A percentile compares a stretch with the other conserved stretches of the same genome.
Evolutionary conservation across 805 yeast species (phyloP).

Genomic region (Wickerhamiella shivajii): DNA sequence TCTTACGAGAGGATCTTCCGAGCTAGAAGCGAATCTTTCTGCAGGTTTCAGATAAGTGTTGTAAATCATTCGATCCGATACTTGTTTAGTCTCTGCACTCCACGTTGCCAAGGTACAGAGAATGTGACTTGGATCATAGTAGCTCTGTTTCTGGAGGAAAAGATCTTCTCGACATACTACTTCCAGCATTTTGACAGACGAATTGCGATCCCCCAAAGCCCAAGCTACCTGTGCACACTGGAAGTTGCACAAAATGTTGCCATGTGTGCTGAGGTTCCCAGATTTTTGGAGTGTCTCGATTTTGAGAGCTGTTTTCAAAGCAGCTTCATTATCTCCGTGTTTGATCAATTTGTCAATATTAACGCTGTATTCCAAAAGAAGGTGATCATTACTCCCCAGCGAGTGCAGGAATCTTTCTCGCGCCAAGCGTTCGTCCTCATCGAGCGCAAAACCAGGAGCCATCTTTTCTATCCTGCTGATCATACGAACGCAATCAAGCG

Average conservation of each 20-base stretch:
- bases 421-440: constrained; percentile 6
- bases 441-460: background rate
- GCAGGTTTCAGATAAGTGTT: constrained; percentile 39
- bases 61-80: constrained; percentile 45
- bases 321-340: constrained; percentile 15
- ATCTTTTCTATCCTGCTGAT: background rate
- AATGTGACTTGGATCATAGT: constrained; percentile 9
- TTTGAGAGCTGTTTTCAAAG: constrained; percentile 18
- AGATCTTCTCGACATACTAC: constrained; percentile 15
- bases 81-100: constrained; percentile 59
- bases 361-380: constrained; percentile 8
- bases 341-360: constrained; percentile 13
- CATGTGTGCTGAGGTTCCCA: too few species aligned
- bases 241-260: too few species aligned
- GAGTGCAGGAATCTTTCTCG: constrained; percentile 22
- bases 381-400: background rate
- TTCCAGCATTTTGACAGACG: constrained; percentile 43
- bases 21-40: constrained; percentile 11
- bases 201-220: constrained; percentile 40
- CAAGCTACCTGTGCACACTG: constrained; percentile 50
- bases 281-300: too few species aligned
- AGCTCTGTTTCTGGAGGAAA: constrained; percentile 4
- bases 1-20: constrained; percentile 22
- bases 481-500: background rate
- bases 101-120: constrained; percentile 35